phyloP scores from a whole-genome alignment of 208 protist species.

The Leishmania major region DNA sequence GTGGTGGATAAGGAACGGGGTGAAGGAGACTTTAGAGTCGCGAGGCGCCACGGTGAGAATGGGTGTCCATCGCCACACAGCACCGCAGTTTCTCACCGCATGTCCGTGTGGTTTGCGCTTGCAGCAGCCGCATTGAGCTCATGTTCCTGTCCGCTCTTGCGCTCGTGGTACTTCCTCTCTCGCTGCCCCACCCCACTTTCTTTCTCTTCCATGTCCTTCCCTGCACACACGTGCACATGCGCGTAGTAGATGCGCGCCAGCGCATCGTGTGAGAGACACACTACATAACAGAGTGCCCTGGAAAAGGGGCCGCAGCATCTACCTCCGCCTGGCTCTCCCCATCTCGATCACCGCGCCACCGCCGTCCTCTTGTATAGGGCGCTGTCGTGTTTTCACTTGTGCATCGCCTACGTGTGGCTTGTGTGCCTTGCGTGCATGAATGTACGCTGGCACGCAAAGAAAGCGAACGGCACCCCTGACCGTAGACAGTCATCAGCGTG shows the following conservation, averaged over 20 bases:
- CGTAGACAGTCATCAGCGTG: neutral
- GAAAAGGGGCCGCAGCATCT: no score
- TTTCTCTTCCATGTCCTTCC: neutral
- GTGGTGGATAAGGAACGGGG: neutral
- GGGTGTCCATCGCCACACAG: neutral
- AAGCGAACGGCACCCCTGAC: neutral
- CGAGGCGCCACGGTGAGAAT: neutral
- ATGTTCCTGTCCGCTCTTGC: conserved; percentile 1
- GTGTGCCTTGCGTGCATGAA: neutral
- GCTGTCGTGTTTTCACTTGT: neutral
- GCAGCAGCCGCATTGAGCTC: neutral
- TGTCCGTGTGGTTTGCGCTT: neutral
- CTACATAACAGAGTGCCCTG: no score
- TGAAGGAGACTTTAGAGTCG: neutral
- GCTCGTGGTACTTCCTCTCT: conserved; percentile 7
- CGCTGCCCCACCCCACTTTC: neutral
- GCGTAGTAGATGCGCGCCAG: neutral
- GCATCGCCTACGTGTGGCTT: neutral
- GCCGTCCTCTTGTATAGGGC: neutral
- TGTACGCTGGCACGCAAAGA: neutral
- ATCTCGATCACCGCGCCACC: neutral
- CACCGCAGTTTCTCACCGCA: neutral
- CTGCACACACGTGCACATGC: neutral
- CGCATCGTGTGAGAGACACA: neutral
- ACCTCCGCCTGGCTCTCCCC: no score